Evolutionary conservation across 345 rosid species (phyloP).

Genomic region (Pistacia vera): DNA sequence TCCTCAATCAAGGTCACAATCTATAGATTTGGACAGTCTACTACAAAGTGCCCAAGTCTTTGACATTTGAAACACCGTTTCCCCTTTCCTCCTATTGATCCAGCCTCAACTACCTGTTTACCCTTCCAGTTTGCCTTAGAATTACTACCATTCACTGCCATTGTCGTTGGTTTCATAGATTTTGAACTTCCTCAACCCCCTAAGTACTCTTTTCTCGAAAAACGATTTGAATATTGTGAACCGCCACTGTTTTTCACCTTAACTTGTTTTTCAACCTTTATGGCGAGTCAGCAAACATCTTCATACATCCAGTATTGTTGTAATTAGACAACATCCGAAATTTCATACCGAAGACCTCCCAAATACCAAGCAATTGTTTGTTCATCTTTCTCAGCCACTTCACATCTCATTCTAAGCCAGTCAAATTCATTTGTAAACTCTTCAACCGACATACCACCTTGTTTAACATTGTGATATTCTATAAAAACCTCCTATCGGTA

Average conservation of each 20-base stretch:
- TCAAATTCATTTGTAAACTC: background rate
- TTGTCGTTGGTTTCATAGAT: background rate
- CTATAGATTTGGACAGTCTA: background rate
- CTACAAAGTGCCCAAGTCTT: background rate
- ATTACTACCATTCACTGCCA: background rate
- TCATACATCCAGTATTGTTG: background rate
- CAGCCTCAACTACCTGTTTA: background rate
- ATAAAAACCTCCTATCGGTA: background rate
- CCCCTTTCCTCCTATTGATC: no score
- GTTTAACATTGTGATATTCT: background rate
- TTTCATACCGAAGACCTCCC: background rate
- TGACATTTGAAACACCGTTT: background rate
- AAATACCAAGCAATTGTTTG: background rate
- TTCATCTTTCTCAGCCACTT: background rate
- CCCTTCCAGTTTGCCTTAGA: background rate
- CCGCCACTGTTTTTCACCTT: background rate
- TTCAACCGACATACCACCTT: background rate
- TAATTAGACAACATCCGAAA: background rate
- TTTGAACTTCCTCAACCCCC: background rate
- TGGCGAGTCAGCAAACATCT: background rate
- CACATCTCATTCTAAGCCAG: background rate
- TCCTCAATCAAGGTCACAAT: background rate
- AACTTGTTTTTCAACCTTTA: background rate
- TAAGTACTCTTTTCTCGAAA: background rate
- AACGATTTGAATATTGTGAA: no score